phyloP scores from a whole-genome alignment of 192 early-diverging fungal genomes.

The Rhizophagus clarus region DNA sequence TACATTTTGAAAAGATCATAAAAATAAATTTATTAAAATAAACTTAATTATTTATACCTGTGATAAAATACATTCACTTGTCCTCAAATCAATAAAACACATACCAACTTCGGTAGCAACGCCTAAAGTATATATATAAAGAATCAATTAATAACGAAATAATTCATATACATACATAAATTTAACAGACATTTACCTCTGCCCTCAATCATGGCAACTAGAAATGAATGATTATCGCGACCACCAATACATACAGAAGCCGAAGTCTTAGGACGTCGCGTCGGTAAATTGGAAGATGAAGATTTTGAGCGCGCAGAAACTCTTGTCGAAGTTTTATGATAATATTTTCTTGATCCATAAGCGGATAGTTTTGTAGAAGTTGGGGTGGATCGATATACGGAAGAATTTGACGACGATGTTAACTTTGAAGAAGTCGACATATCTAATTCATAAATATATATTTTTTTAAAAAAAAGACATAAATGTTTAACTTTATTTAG shows the following conservation, averaged over 20 bases:
- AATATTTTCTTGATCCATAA: no score
- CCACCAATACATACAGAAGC: not conserved
- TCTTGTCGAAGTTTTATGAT: not conserved
- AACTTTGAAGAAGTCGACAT: no score
- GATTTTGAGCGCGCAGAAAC: conserved; percentile 18
- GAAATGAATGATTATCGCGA: conserved; percentile 29
- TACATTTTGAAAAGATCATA: no score
- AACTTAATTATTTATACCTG: conserved; percentile 48
- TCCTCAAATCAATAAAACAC: conserved; percentile 49
- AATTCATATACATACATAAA: no score
- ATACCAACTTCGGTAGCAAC: conserved; percentile 54
- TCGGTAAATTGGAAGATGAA: conserved; percentile 14
- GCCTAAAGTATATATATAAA: conserved; percentile 33
- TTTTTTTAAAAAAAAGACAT: no score
- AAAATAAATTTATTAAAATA: no score
- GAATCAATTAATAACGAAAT: not conserved
- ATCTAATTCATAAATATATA: no score
- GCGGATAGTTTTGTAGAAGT: no score
- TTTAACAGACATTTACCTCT: conserved; percentile 35
- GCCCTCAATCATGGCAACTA: conserved; percentile 56
- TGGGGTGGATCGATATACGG: no score
- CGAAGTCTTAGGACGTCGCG: not conserved
- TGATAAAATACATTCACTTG: conserved; percentile 58
- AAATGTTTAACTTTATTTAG: no score
- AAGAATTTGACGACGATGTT: no score